Conservation (phyloP, 1,284 basidiomycete genomes). For the Fomitopsis palustris region DNA sequence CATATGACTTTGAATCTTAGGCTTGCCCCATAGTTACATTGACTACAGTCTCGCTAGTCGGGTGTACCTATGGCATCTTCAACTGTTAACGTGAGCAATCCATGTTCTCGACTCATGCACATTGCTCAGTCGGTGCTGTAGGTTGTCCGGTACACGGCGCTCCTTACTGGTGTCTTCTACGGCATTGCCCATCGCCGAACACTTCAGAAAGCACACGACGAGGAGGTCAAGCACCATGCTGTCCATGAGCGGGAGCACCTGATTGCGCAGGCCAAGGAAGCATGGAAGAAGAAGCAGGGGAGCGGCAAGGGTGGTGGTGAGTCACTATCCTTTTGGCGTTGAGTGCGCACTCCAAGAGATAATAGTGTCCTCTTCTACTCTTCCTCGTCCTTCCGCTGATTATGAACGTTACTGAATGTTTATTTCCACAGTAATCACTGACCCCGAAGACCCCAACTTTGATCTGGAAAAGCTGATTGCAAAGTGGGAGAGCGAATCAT, state of each 20-base stretch:
- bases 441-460: conserved; percentile 94
- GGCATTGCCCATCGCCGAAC: conserved; percentile 91
- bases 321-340: conserved; percentile 24
- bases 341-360: neutral
- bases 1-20: neutral
- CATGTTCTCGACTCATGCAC: neutral
- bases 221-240: conserved; percentile 65
- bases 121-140: conserved; percentile 29
- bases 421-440: conserved; percentile 66
- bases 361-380: neutral
- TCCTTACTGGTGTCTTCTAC: conserved; percentile 86
- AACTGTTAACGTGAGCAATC: conserved; percentile 30
- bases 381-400: neutral
- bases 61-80: conserved; percentile 29
- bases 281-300: conserved; percentile 80
- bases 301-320: conserved; percentile 48
- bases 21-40: conserved; percentile 13
- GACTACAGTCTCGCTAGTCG: conserved; percentile 20
- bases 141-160: conserved; percentile 96
- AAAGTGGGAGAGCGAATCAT: conserved; percentile 66
- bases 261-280: conserved; percentile 86
- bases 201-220: conserved; percentile 81
- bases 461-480: conserved; percentile 92
- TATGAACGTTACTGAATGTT: conserved; percentile 13
- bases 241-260: conserved; percentile 73